Evolutionary conservation across 805 yeast genomes (phyloP).

Genomic region (Starmerella potacharoeniae): DNA sequence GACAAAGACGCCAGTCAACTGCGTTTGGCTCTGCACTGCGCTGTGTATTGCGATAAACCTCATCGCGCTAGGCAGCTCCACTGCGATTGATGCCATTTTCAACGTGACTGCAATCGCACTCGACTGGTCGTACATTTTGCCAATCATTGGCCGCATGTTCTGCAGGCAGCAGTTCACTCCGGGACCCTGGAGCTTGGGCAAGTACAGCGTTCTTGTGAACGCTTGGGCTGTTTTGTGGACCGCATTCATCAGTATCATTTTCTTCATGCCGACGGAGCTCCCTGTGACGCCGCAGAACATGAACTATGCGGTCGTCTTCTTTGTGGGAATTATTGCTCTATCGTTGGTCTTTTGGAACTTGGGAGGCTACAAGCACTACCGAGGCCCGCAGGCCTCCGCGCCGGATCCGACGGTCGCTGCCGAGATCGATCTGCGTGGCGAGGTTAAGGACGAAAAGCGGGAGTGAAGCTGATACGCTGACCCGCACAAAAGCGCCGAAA

Average conservation of each 20-base stretch:
- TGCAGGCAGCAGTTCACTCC: slow-evolving; percentile 44
- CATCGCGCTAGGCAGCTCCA: slow-evolving; percentile 48
- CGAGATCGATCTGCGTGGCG: slow-evolving; percentile 16
- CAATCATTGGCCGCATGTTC: slow-evolving; percentile 48
- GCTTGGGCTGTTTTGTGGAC: slow-evolving; percentile 23
- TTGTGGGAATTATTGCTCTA: slow-evolving; percentile 20
- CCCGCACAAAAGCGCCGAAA: too few species aligned
- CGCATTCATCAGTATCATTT: slow-evolving; percentile 20
- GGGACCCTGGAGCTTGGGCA: slow-evolving; percentile 61
- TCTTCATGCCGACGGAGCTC: slow-evolving; percentile 24
- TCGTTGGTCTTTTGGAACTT: slow-evolving; percentile 20
- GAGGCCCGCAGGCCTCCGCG: slow-evolving; percentile 22
- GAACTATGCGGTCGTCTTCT: slow-evolving; percentile 26
- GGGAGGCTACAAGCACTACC: slow-evolving; percentile 21
- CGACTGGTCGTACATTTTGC: slow-evolving; percentile 55
- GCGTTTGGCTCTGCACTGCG: slow-evolving; percentile 42
- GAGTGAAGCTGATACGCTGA: slow-evolving; percentile 2
- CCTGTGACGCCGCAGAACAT: slow-evolving; percentile 24
- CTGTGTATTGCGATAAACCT: slow-evolving; percentile 42
- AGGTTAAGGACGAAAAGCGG: slow-evolving; percentile 20
- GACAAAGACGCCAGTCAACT: slow-evolving; percentile 54
- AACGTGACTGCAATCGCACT: slow-evolving; percentile 64
- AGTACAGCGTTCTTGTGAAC: slow-evolving; percentile 23
- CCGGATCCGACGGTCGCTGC: slow-evolving; percentile 22
- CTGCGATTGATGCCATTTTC: slow-evolving; percentile 59